Percentiles rank a stretch among this genome's conserved stretches.
These are phyloP conservation scores for Cercospora sp. DNA, from an alignment of 2,329 filamentous ascomycete species.

Conservation along the genomic window DNA sequence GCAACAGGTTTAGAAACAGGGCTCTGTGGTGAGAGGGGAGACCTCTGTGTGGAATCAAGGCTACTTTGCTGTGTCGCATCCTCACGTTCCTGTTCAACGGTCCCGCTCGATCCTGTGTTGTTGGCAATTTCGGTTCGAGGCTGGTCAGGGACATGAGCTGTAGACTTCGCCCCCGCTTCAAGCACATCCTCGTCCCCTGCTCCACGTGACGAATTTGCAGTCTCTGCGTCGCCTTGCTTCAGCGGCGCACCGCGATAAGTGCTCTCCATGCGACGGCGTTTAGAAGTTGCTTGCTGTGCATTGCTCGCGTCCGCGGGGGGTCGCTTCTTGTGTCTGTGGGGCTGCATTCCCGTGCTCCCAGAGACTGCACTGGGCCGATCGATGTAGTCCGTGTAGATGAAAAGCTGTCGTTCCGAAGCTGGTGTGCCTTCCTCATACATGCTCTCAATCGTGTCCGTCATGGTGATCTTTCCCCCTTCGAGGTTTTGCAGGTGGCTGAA, in stretches of 20 bases:
- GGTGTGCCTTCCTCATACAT: constrained; percentile 5
- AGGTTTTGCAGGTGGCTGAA: constrained; percentile 11
- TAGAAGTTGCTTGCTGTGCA: not conserved
- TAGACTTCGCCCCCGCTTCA: not conserved
- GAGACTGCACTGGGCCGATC: not conserved
- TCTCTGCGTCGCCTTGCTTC: not conserved
- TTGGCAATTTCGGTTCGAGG: constrained; percentile 6
- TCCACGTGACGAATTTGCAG: constrained; percentile 9
- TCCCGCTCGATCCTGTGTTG: not conserved
- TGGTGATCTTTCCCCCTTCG: constrained; percentile 6
- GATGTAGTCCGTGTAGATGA: not conserved
- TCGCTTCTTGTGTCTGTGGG: not conserved
- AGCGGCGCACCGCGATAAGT: not conserved
- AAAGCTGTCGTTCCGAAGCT: constrained; percentile 9
- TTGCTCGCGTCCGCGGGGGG: not conserved
- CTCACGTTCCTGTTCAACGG: not conserved
- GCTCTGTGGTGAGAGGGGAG: not conserved
- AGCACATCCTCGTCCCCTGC: constrained; percentile 2
- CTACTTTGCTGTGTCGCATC: not conserved
- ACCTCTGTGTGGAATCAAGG: not conserved
- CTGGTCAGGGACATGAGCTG: not conserved
- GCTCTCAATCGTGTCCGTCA: constrained; percentile 7
- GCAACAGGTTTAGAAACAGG: not conserved
- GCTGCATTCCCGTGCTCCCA: not conserved
- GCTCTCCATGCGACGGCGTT: constrained; percentile 3